Evolutionary conservation across 2,329 filamentous ascomycete species (phyloP), one percentile per base, ranked within the genome.

Genomic region (Aspergillus piperis): DNA sequence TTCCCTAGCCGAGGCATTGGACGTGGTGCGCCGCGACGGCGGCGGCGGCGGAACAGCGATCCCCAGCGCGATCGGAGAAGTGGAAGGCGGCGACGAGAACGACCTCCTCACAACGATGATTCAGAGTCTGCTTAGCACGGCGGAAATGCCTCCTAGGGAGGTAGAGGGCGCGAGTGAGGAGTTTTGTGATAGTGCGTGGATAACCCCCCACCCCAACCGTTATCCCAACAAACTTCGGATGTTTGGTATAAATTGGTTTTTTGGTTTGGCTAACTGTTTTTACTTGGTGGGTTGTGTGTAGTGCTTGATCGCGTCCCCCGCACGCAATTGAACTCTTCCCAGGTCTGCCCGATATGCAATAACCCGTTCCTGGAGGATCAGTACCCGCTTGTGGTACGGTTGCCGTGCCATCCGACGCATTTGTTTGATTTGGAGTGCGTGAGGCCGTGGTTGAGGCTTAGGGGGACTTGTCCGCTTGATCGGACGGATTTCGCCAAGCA

Each of bases 341-440:
- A 86, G 64, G 78, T 72, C 42, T 88, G 86, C 68, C 84, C 85
- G 0, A 88, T 88, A 50, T 88, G 86, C 72, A 81, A 80, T 54
- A 85, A 85, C 63, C 79, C 83, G 3, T 88, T 87, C 65, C 72
- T 88, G 5, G 84, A 87, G n/a, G 85, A 88, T 64, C 65, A 81
- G 48, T 86, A 87, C 66, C 86, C 86, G n/a, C 81, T 89, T 17
- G 84, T 88, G 38, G 86, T 89, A 49, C 80, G 81, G 27, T 71
- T 89, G 32, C 84, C 86, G 8, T 89, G 86, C 65, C 84, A 88
- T 70, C 78, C 82, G 15, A 82, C 82, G 39, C 86, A 89, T 70
- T 68, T 85, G 19, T 88, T 88, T 72, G 86, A 89, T 73, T 72
- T 88, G 25, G 86, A 88, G 67, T 89, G 86, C 72, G 85, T 89